Base-by-base conservation (phyloP, 768 basidiomycete species). In the Daedaleopsis sinensis region DNA sequence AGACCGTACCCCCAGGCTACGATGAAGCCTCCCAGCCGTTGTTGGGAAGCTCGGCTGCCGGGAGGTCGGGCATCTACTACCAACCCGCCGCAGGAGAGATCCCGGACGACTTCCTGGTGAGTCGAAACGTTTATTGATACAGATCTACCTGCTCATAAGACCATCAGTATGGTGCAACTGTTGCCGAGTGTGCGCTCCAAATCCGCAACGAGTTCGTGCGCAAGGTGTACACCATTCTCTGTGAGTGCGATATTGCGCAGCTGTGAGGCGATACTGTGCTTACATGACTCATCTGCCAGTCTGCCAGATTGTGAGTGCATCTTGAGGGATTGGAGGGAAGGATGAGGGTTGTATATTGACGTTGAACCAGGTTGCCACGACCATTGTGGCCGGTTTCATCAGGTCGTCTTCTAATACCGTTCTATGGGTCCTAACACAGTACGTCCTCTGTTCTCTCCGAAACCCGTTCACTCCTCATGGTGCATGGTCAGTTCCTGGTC, bases 71-170 rank as follows among this genome's bases (percentile, higher is more conserved):
- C n/a, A 81, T 87, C 65, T 91, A 83, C 65, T 84, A 94, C 75
- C 91, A 94, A 66, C 88, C 93, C 6, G 79, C 76, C 27, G 78
- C 77, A 37, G 91, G 84, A 50, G 93, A 94, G 65, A 69, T 94
- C 50, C 93, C 93, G 0, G 95, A 96, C 69, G 96, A 97, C 74
- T 97, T 97, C 85, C 94, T 96, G 84, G 92, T 92, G 61, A 23
- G 77, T 69, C 2, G 65, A 23, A 18, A 21, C 16, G 37, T 18
- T 16, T 32, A 2, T n/a, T 8, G 27, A 32, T 39, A 15, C 39
- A 19, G 62, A 60, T 24, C 62, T 58, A 10, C 10, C 11, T 24
- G 52, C 32, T 23, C 54, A 36, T 51, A 19, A 19, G 18, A 23
- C 35, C 59, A 23, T 9, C 42, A 93, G 91, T 94, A 94, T 69